Base-by-base conservation (phyloP, 306 rosid species). In the Medicago lupulina region DNA sequence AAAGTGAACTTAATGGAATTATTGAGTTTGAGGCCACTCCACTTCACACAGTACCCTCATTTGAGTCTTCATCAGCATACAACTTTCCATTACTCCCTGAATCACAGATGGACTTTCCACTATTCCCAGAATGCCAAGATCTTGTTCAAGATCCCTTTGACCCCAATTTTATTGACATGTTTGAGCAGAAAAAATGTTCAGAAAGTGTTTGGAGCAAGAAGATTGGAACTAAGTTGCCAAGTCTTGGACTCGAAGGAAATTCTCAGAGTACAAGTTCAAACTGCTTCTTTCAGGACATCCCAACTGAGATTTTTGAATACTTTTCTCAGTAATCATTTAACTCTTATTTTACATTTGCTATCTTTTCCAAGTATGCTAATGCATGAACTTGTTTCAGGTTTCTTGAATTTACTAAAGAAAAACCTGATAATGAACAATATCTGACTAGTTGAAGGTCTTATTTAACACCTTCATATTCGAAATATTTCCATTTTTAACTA, bases 301-400 rank as follows among this genome's bases (percentile, higher is more conserved):
- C 90, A 47, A 62, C 61, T 17, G 90, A 90, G 16, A 74, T 85
- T 61, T 77, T 90, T 81, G 88, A 86, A 67, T 86, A 81, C 51
- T 82, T 86, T 46, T 31, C 16, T 44, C 9, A 23, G 47, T n/a
- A 46, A 66, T 67, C 46, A 65, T 34, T 76, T 55, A n/a, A 71
- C 21, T 55, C 17, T 21, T 81, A 14, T 8, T 75, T 76, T 71
- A 67, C 46, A 14, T 69, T 41, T 60, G 50, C 11, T 58, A 21
- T 74, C 9, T 3, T 28, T 58, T 69, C 31, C 31, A 69, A 69
- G 74, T 62, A 31, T 63, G 67, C 16, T 34, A 51, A 19, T 50
- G 74, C 63, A 64, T 43, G 15, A 67, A 25, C 72, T 41, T 40
- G 73, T 70, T 38, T 41, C 70, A n/a, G 73, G 59, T 19, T 40